phyloP scores from a whole-genome alignment of 495 filamentous ascomycete species.

The Immersiella caudata region DNA sequence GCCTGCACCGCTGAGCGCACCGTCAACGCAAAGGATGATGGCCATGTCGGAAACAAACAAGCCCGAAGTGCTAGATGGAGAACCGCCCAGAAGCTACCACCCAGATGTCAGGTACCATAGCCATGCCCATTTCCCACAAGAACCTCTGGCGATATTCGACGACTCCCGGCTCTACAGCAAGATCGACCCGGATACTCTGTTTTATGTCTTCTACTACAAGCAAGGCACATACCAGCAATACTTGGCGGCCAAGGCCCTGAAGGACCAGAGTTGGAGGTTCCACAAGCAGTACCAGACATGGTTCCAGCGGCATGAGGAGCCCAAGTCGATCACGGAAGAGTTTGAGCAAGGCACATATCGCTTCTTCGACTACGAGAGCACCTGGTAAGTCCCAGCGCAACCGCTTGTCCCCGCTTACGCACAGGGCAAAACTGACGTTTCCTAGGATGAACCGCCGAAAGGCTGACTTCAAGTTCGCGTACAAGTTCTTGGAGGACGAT shows the following conservation, averaged over 20 bases:
- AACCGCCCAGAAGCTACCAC: slow-evolving; percentile 79
- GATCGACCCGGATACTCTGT: slow-evolving; percentile 95
- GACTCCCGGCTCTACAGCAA: slow-evolving; percentile 83
- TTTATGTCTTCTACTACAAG: slow-evolving; percentile 98
- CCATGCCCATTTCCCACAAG: slow-evolving; percentile 85
- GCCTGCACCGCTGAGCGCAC: slow-evolving; percentile 57
- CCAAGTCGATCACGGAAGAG: slow-evolving; percentile 96
- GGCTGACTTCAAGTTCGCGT: slow-evolving; percentile 97
- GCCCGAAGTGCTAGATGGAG: slow-evolving; percentile 76
- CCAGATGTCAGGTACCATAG: slow-evolving; percentile 79
- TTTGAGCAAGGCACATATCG: slow-evolving; percentile 98
- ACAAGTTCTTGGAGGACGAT: slow-evolving; percentile 69
- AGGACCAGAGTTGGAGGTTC: slow-evolving; percentile 97
- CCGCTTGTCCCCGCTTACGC: background rate
- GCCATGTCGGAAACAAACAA: slow-evolving; percentile 67
- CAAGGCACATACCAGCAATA: slow-evolving; percentile 96
- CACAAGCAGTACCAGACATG: slow-evolving; percentile 99
- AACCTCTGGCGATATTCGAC: slow-evolving; percentile 85
- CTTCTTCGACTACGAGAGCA: slow-evolving; percentile 99
- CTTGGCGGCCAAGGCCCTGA: slow-evolving; percentile 91
- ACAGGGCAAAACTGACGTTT: slow-evolving; percentile 12
- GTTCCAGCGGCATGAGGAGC: slow-evolving; percentile 98
- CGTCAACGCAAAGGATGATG: slow-evolving; percentile 72
- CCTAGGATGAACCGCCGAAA: slow-evolving; percentile 98
- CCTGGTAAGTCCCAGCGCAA: slow-evolving; percentile 71